A percentile compares a stretch with the other conserved stretches of the same genome.
These are phyloP conservation scores for Tremellales sp. DNA, from an alignment of 1,284 basidiomycete genomes.

Conservation along the genomic window DNA sequence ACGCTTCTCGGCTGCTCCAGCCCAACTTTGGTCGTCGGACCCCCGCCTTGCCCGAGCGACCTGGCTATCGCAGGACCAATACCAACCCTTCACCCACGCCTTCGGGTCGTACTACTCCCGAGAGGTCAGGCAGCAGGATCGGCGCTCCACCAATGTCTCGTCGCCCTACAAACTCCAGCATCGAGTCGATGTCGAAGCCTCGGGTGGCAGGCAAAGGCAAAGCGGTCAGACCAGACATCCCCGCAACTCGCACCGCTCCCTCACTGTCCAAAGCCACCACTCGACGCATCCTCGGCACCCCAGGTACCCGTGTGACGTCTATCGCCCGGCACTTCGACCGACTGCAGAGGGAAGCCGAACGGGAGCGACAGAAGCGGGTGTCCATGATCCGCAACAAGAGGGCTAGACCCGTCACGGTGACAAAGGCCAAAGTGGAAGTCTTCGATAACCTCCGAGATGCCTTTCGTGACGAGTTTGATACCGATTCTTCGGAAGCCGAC, in stretches of 20 bases:
- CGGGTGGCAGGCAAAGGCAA: constrained; percentile 40
- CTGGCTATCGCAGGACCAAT: constrained; percentile 10
- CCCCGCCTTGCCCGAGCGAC: constrained; percentile 6
- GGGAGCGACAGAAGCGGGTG: constrained; percentile 52
- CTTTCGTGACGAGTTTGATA: constrained; percentile 73
- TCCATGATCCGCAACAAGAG: constrained; percentile 67
- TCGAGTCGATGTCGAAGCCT: constrained; percentile 27
- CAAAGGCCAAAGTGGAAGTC: constrained; percentile 83
- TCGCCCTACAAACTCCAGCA: background rate
- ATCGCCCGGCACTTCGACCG: constrained; percentile 55
- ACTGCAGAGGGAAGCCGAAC: constrained; percentile 53
- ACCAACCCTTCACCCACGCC: constrained; percentile 9
- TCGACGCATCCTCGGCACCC: constrained; percentile 23
- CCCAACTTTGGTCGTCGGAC: constrained; percentile 9
- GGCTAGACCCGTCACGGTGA: constrained; percentile 87
- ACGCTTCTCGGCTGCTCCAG: constrained; percentile 53
- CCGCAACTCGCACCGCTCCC: constrained; percentile 13
- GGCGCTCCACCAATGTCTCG: constrained; percentile 17
- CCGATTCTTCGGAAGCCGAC: constrained; percentile 76
- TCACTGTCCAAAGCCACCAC: constrained; percentile 12
- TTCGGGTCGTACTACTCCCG: constrained; percentile 16
- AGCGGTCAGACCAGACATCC: constrained; percentile 18
- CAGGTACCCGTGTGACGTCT: constrained; percentile 50
- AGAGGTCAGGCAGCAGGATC: constrained; percentile 26
- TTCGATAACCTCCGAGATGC: constrained; percentile 89